Evolutionary conservation across 1,284 basidiomycete genomes (phyloP), one percentile per base, ranked within the genome.

Genomic region (Mycosarcoma maydis): DNA sequence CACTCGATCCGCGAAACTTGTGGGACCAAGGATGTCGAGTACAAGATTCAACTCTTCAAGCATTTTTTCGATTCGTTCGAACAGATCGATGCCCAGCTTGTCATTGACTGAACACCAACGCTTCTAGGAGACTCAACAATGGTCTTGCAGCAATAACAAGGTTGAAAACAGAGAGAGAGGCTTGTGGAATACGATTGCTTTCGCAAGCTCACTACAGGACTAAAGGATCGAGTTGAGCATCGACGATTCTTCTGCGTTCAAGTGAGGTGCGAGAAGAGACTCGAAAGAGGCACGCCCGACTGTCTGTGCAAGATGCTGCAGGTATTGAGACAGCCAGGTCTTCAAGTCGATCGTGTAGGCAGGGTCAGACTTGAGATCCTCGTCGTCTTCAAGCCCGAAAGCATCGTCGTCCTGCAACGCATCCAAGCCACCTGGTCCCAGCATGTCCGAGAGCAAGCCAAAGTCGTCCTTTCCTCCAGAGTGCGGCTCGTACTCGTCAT

Each of bases 271-370:
- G 24, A 65, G 42, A 17, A 53, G 50, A 22, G 61, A 45, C 27
- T 58, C 45, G 41, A 65, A 65, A 11, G 44, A 32, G 0, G 54
- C 20, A 10, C 47, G 61, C 5, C 61, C 61, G 13, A 50, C 50
- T 20, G 50, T 23, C 27, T 54, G 46, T 7, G 61, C 61, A 30
- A 65, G 36, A 17, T 54, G 50, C 34, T 54, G 54, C 26, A 65
- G 33, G 30, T 58, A 65, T 30, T 58, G 45, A 6, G 54, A 41
- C n/a, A 65, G 36, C 61, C 61, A 65, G 41, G 41, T 54, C 45
- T 88, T 88, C 84, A 96, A 88, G 75, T 97, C 91, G 81, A 98
- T 90, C 73, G 89, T 88, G 34, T 90, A 92, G 50, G 95, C 86
- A 1, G 92, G 89, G 82, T 98, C 94, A 44, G 87, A 87, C 82